phyloP scores from a whole-genome alignment of 2,329 filamentous ascomycete genomes.

The Cercospora berteroae region DNA sequence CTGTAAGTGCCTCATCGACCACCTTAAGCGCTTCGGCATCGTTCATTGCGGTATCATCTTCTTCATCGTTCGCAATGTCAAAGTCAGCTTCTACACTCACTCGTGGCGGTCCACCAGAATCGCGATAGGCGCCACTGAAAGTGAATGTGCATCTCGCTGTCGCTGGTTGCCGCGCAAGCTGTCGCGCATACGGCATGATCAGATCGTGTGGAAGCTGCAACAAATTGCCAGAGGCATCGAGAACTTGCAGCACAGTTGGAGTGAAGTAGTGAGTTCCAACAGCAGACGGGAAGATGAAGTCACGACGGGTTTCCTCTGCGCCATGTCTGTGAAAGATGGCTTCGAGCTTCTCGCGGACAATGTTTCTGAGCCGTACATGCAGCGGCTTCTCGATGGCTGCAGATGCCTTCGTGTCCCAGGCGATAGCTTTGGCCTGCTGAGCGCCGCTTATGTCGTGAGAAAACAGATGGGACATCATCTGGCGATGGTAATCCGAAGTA shows the following conservation, averaged over 20 bases:
- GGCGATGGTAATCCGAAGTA: slow-evolving; percentile 81
- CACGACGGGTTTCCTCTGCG: slow-evolving; percentile 75
- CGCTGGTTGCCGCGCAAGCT: slow-evolving; percentile 68
- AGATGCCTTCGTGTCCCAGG: slow-evolving; percentile 47
- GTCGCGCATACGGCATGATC: slow-evolving; percentile 81
- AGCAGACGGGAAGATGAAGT: slow-evolving; percentile 66
- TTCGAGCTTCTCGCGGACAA: slow-evolving; percentile 71
- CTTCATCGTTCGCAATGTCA: slow-evolving; percentile 77
- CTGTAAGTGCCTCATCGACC: slow-evolving; percentile 79
- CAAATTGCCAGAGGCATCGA: slow-evolving; percentile 81
- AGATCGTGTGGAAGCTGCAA: slow-evolving; percentile 93
- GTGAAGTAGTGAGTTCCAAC: slow-evolving; percentile 70
- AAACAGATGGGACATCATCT: slow-evolving; percentile 85
- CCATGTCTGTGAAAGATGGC: slow-evolving; percentile 86
- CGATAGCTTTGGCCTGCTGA: slow-evolving; percentile 71
- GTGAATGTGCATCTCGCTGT: slow-evolving; percentile 74
- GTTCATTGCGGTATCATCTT: slow-evolving; percentile 80
- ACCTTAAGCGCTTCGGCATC: slow-evolving; percentile 95
- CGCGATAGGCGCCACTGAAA: slow-evolving; percentile 84
- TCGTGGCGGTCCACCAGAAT: slow-evolving; percentile 77
- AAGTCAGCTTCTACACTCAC: slow-evolving; percentile 91
- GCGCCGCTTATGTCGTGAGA: slow-evolving; percentile 49
- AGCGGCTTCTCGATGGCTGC: slow-evolving; percentile 25
- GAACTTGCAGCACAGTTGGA: slow-evolving; percentile 69
- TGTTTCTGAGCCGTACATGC: slow-evolving; percentile 29